phyloP scores from a whole-genome alignment of 805 yeast genomes.

The Scheffersomyces stipitis region DNA sequence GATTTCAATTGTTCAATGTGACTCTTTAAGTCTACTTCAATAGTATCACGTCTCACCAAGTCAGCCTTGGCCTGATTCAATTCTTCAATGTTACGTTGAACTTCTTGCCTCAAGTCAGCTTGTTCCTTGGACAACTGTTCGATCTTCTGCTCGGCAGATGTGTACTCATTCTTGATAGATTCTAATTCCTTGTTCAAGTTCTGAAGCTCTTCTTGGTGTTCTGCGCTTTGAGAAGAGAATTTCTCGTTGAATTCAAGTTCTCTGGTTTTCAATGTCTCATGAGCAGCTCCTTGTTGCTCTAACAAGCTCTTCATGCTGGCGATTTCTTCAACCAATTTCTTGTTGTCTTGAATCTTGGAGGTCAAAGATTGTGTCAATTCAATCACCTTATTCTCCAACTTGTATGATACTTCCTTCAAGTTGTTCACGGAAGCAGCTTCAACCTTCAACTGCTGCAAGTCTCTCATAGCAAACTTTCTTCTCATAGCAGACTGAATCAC shows the following conservation, averaged over 20 bases:
- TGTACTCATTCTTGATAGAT: conserved; percentile 54
- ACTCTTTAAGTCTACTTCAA: conserved; percentile 64
- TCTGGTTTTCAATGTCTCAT: conserved; percentile 53
- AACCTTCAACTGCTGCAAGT: conserved; percentile 62
- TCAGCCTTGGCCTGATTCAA: conserved; percentile 60
- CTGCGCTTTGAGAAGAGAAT: conserved; percentile 43
- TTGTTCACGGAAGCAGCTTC: conserved; percentile 93
- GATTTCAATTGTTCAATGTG: conserved; percentile 55
- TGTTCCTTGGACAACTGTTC: conserved; percentile 62
- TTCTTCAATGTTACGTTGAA: conserved; percentile 59
- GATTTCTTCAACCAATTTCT: conserved; percentile 63
- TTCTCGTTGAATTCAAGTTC: conserved; percentile 53
- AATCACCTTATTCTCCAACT: conserved; percentile 95
- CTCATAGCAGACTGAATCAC: conserved; percentile 77
- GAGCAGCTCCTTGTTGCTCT: conserved; percentile 53
- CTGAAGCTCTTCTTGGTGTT: conserved; percentile 50
- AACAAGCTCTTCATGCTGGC: conserved; percentile 44
- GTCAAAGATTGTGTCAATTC: conserved; percentile 87
- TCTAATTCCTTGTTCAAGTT: conserved; percentile 55
- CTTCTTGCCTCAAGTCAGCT: conserved; percentile 61
- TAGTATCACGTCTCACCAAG: conserved; percentile 56
- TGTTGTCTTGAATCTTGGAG: conserved; percentile 77
- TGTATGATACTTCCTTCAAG: conserved; percentile 86
- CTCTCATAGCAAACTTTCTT: conserved; percentile 68
- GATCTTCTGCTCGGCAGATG: conserved; percentile 57